Base-by-base conservation (phyloP, 2,329 filamentous ascomycete species). In the Fusarium agapanthi region DNA sequence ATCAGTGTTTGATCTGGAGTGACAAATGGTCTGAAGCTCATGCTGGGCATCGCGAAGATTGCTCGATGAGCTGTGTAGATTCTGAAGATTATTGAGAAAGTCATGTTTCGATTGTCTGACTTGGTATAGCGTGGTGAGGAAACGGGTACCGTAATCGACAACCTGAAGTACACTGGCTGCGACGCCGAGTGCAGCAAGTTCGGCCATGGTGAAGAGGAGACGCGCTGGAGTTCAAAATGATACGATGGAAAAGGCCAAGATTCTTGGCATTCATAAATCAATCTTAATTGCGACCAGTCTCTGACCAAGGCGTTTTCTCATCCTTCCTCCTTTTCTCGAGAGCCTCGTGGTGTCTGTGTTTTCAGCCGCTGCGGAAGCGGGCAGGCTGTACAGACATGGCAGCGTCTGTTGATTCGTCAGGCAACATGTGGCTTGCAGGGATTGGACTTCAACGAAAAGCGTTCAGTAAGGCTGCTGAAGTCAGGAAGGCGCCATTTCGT, bases 91-190 rank as follows among this genome's bases (percentile, higher is more conserved):
- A 7, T 20, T 4, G 35, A 24, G 5, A 55, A 53, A 14, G 9
- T 45, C 14, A 0, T 11, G 15, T 18, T 61, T 55, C 1, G 54
- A 59, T 26, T 32, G 34, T n/a, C 38, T 48, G 1, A 58, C 30
- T 18, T 61, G 41, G 20, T 30, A 56, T 2, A 62, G 22, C 2
- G 60, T 70, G 9, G 26, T 44, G 22, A 61, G 13, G n/a, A 70
- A 70, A 6, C 55, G 60, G 7, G 24, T 65, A 6, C 66, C 66
- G 13, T 69, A 69, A 37, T 70, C 67, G 4, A 70, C 30, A 6
- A 70, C 41, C 18, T 69, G 66, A 14, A 70, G 24, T 0, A 59
- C 24, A 5, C 65, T 64, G 3, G 58, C 65, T 45, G 65, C 59
- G 13, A 41, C 41, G 9, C 65, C 51, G 2, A 69, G 35, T 9